phyloP scores from a whole-genome alignment of 2,329 filamentous ascomycete species.

The Atkinsonella hypoxylon region DNA sequence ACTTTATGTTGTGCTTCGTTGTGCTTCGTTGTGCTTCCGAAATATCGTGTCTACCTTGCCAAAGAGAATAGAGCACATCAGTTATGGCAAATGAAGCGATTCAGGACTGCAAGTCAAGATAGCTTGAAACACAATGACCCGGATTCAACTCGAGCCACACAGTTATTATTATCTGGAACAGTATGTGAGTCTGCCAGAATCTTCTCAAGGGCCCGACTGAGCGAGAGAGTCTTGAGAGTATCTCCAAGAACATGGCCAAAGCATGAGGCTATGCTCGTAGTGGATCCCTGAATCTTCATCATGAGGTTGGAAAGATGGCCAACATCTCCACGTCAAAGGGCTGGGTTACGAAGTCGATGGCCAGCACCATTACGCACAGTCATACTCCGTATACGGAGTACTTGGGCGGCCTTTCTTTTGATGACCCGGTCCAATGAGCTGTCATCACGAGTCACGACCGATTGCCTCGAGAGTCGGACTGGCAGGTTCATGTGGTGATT shows the following conservation, averaged over 20 bases:
- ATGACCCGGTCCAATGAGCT: background rate
- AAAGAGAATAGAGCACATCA: too few species aligned
- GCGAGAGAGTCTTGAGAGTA: too few species aligned
- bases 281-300: background rate
- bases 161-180: too few species aligned
- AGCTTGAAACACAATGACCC: background rate
- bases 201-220: too few species aligned
- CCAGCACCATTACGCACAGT: background rate
- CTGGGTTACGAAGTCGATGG: background rate
- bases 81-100: too few species aligned
- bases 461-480: background rate
- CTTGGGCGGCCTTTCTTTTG: background rate
- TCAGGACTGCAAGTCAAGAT: background rate
- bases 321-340: background rate
- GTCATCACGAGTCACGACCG: background rate
- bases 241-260: too few species aligned
- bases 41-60: too few species aligned
- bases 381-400: too few species aligned
- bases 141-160: background rate
- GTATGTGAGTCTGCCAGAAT: too few species aligned
- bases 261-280: background rate
- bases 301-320: background rate
- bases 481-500: background rate
- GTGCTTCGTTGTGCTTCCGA: too few species aligned
- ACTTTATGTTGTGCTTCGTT: too few species aligned